Evolutionary conservation across 192 early-diverging fungal species (phyloP), one percentile per base, ranked within the genome.

Genomic region (Gaertneriomyces semiglobifer): DNA sequence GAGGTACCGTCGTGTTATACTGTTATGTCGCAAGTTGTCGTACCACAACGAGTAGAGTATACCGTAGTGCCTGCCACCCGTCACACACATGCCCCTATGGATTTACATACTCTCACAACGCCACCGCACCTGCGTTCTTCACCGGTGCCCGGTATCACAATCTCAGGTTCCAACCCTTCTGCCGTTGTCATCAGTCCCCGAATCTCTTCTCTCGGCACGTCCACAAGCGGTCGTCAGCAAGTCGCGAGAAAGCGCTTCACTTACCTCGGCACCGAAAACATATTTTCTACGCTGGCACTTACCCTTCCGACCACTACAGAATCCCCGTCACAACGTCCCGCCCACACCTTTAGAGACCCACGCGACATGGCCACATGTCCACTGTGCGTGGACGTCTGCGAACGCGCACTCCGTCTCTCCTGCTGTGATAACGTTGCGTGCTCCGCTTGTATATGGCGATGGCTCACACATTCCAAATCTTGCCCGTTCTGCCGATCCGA

Each of bases 381-480:
- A n/a, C 66, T 68, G 19, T 68, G 66, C 47, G 66, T 52, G 11
- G 66, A 68, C 44, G 48, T 68, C 25, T 68, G 58, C 43, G 66
- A 68, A 50, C 66, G 66, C 47, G 66, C 66, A 2, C 47, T 68
- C 9, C 66, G 66, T 5, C 58, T 68, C 6, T 39, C 48, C 25
- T 68, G 66, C 58, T 68, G 66, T 47, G 58, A 48, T 8, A 68
- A 44, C 16, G 50, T 68, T 16, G 58, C 56, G n/a, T 68, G 66
- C 47, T 59, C 66, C n/a, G 12, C 66, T 11, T 68, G 66, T 33
- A 68, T 68, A n/a, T 68, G 66, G 66, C 57, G 66, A 5, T 68
- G 66, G 66, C 42, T 68, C 7, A 58, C 66, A 20, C 57, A 68
- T 40, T 45, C 16, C 7, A 68, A 43, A 16, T 52, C 25, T 7